Evolutionary conservation across 306 rosid genomes (phyloP), one percentile per base, ranked within the genome.

Genomic region (Malus sieversii): DNA sequence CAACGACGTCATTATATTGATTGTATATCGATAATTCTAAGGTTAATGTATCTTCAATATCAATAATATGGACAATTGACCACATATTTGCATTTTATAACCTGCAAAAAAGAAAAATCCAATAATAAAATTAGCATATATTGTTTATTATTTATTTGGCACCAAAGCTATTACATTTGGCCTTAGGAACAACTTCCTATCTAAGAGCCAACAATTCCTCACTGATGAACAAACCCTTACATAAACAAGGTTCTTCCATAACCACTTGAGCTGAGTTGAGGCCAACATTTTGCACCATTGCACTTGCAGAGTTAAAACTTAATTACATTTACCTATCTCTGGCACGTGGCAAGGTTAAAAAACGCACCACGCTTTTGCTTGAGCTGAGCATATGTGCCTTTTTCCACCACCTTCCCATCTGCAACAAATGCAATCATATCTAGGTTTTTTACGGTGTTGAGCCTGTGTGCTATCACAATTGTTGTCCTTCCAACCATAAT

Each of bases 381-480:
- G 74, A 95, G 97, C 29, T 87, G 96, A 29, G 92, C 77, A 76
- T 89, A 95, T 73, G 92, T 87, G 80, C 97, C 97, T 87, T 80
- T 91, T 83, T 95, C 97, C 5, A 83, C 75, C 72, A 92, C 92
- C 86, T 82, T 95, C 20, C 98, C 98, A 20, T 94, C 95, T 15
- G 86, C 90, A 3, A 94, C 88, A 67, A 92, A 85, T 11, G 95
- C 96, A 55, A 94, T 94, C 16, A 90, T 88, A 60, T 90, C 87
- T 60, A 95, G 96, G 64, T 90, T 81, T 75, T 92, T 95, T 30
- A 92, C 86, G 68, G 98, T 95, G 92, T 90, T 92, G 5, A 92
- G 91, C 30, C 98, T 82, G 79, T 95, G 97, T 45, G 98, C 98
- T 79, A 95, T 88, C 73, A 92, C 97, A 52, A 95, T 71, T n/a